A percentile compares a stretch with the other conserved stretches of the same genome.
Evolutionary conservation across 148 eudicot genomes (phyloP).

Genomic region (Gaultheria prostrata): DNA sequence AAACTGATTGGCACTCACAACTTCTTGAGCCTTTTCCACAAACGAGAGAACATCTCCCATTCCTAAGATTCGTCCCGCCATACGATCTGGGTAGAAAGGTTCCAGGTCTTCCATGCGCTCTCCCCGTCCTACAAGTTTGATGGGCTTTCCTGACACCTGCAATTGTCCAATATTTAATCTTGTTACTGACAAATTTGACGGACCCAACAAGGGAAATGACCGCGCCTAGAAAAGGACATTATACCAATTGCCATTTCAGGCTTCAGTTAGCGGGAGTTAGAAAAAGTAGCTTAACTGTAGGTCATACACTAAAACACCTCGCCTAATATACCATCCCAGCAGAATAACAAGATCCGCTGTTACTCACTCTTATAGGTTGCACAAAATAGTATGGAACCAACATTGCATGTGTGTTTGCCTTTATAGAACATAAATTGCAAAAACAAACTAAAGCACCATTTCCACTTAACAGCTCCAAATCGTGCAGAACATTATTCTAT

Average conservation of each 20-base stretch:
- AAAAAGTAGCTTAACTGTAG: neutral
- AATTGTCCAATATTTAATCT: neutral
- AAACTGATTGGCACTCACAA: constrained; percentile 51
- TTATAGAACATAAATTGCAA: neutral
- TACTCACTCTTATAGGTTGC: neutral
- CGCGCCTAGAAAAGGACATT: neutral
- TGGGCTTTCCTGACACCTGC: constrained; percentile 98
- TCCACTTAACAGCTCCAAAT: neutral
- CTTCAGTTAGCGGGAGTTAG: neutral
- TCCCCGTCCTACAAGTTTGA: constrained; percentile 96
- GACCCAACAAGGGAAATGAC: neutral
- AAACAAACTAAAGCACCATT: neutral
- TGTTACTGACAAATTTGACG: neutral
- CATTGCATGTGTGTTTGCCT: neutral
- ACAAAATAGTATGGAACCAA: neutral
- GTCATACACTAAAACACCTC: neutral
- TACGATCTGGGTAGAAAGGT: constrained; percentile 97
- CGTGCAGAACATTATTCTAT: neutral
- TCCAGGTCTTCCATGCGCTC: constrained; percentile 99
- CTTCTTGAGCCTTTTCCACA: constrained; percentile 98
- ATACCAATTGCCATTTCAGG: neutral
- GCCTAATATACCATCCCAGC: neutral
- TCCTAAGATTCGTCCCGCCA: constrained; percentile 97
- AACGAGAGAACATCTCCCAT: constrained; percentile 99
- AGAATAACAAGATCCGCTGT: neutral